These are phyloP conservation scores for Botryotinia calthae DNA, from an alignment of 2,329 filamentous ascomycete genomes.

Conservation along the genomic window DNA sequence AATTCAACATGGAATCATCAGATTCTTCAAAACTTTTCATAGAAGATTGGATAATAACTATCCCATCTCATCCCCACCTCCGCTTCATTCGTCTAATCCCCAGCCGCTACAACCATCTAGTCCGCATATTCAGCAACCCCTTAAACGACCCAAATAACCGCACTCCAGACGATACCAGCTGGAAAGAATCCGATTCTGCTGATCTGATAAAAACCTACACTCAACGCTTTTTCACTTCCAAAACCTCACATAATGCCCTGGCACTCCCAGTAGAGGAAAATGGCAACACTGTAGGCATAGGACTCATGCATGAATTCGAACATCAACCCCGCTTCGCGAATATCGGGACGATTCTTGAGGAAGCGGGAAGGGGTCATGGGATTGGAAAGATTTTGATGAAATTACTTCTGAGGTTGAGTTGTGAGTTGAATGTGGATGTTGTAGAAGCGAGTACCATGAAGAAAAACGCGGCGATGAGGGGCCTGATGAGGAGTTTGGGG, in stretches of 20 bases:
- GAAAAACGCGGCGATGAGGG: slow-evolving; percentile 25
- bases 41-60: slow-evolving; percentile 23
- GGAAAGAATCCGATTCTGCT: background rate
- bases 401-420: slow-evolving; percentile 24
- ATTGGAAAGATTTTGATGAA: background rate
- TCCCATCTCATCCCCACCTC: slow-evolving; percentile 22
- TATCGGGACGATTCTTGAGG: slow-evolving; percentile 6
- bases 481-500: slow-evolving; percentile 24
- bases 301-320: background rate
- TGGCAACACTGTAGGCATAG: background rate
- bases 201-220: background rate
- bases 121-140: slow-evolving; percentile 16
- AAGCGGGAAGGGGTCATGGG: background rate
- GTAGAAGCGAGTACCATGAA: slow-evolving; percentile 25
- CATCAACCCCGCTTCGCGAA: background rate
- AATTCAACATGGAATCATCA: background rate
- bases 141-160: slow-evolving; percentile 1
- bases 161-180: background rate
- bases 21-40: slow-evolving; percentile 22
- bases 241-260: background rate
- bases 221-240: background rate
- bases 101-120: background rate
- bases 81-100: slow-evolving; percentile 24
- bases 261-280: background rate
- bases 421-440: slow-evolving; percentile 23